Conservation (phyloP, 2,329 filamentous ascomycete species). For the Cladosporium sphaerospermum region DNA sequence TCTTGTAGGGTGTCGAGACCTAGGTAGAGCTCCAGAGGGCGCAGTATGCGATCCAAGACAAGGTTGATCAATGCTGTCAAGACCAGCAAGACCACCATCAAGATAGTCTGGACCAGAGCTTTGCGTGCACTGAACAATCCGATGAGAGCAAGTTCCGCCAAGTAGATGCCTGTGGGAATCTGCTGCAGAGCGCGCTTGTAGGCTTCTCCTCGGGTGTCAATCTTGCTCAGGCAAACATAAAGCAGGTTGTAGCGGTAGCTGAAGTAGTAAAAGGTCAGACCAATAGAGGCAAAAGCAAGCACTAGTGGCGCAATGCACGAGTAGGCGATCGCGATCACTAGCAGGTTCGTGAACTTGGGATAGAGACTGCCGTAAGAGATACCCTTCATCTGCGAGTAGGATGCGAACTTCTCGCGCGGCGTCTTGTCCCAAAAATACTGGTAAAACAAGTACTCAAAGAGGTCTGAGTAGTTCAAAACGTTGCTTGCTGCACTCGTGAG, state of each 20-base stretch:
- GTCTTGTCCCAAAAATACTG: constrained; percentile 35
- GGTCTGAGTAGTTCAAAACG: constrained; percentile 29
- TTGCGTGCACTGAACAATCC: constrained; percentile 38
- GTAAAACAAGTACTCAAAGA: constrained; percentile 29
- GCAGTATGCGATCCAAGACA: constrained; percentile 25
- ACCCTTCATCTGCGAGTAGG: constrained; percentile 37
- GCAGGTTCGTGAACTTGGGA: constrained; percentile 43
- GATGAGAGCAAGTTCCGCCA: constrained; percentile 44
- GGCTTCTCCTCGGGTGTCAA: constrained; percentile 42
- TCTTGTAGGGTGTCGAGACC: constrained; percentile 28
- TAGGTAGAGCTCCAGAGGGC: constrained; percentile 28
- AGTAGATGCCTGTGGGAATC: constrained; percentile 42
- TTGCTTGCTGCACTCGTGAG: constrained; percentile 25
- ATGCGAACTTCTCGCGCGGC: constrained; percentile 41
- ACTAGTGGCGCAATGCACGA: constrained; percentile 45
- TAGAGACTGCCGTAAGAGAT: constrained; percentile 42
- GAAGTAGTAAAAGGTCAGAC: constrained; percentile 40
- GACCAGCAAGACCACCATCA: constrained; percentile 38
- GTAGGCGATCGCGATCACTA: constrained; percentile 41
- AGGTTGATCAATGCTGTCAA: constrained; percentile 30
- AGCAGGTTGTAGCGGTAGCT: constrained; percentile 46
- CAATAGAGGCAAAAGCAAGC: constrained; percentile 40
- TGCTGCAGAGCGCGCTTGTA: constrained; percentile 44
- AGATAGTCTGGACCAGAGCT: constrained; percentile 36
- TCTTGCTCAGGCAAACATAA: constrained; percentile 41